Base-by-base conservation (phyloP, 805 yeast genomes). In the Ogataea chonburiensis region DNA sequence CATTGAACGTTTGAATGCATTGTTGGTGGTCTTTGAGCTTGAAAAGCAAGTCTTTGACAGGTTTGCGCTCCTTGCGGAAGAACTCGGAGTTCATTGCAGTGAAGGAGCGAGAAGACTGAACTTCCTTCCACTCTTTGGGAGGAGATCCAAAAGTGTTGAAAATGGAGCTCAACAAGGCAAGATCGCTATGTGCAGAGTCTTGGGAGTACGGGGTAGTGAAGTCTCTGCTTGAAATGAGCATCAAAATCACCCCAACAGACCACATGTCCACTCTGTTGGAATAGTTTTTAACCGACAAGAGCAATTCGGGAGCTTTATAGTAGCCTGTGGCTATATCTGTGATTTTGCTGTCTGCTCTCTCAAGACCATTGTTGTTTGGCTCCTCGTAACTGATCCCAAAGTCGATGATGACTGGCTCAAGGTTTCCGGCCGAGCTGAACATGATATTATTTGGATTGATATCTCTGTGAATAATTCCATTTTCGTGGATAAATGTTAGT, bases 271-370 rank as follows among this genome's bases (percentile, higher is more conserved):
- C 64, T 24, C 68, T 75, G 23, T 52, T 55, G 2, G 70, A 61
- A 51, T 86, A 86, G 41, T 67, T 64, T 1, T 64, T 43, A n/a
- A 73, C 59, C 0, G 86, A 84, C 33, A 83, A 70, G 26, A 85
- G 63, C 30, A 82, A 60, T 51, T 86, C 95, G 0, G 94, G 91
- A 0, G 93, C 79, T 42, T 82, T 78, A 59, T 75, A 86, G 21
- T 68, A 67, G 1, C 81, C 79, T 0, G 89, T 80, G 14, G 81
- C 70, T 4, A 86, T 79, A 45, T 76, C 84, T n/a, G 72, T 66
- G 39, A 70, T 65, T 46, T 70, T 64, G 7, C 58, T 50, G 5
- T 58, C 53, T 1, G 49, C 40, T 33, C 73, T 71, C 24, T 86
- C 79, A 3, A 78, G 71, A 5, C 94, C 93, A 58, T 81, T 81